Evolutionary conservation across 768 basidiomycete genomes (phyloP).

Genomic region (Suillus lakei): DNA sequence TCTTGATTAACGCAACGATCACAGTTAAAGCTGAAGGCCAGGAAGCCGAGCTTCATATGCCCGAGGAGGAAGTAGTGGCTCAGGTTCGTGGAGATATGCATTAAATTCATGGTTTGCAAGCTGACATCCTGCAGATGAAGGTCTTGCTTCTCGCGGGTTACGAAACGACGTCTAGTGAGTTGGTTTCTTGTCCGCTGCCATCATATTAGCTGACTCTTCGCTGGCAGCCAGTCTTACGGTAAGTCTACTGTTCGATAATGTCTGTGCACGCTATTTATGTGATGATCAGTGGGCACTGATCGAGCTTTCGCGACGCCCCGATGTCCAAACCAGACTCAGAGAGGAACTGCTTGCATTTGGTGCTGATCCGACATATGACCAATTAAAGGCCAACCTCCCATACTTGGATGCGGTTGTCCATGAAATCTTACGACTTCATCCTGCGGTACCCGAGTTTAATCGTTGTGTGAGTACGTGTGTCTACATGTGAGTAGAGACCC

Average conservation of each 20-base stretch:
- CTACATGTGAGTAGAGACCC: background rate
- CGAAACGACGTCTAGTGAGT: slow-evolving; percentile 26
- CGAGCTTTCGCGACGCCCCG: slow-evolving; percentile 51
- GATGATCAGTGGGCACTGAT: slow-evolving; percentile 56
- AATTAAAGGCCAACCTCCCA: slow-evolving; percentile 52
- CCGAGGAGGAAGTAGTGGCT: slow-evolving; percentile 30
- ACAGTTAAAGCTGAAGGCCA: slow-evolving; percentile 43
- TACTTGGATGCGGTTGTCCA: slow-evolving; percentile 57
- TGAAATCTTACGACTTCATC: slow-evolving; percentile 49
- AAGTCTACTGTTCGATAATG: background rate
- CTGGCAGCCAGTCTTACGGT: slow-evolving; percentile 23
- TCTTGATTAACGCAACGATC: too few species aligned
- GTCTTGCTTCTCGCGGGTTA: slow-evolving; percentile 23
- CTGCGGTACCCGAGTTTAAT: slow-evolving; percentile 33
- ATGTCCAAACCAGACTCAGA: slow-evolving; percentile 52
- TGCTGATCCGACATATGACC: slow-evolving; percentile 57
- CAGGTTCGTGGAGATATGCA: slow-evolving; percentile 16
- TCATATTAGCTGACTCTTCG: background rate
- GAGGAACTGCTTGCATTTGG: slow-evolving; percentile 51
- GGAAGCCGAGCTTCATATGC: slow-evolving; percentile 28
- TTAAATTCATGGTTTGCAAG: background rate
- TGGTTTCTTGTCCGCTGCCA: background rate
- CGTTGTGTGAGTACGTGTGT: slow-evolving; percentile 15
- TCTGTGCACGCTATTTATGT: background rate
- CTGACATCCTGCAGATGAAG: slow-evolving; percentile 17